phyloP scores from a whole-genome alignment of 1,284 basidiomycete species.

The Apiotrichum akiyoshidainum region DNA sequence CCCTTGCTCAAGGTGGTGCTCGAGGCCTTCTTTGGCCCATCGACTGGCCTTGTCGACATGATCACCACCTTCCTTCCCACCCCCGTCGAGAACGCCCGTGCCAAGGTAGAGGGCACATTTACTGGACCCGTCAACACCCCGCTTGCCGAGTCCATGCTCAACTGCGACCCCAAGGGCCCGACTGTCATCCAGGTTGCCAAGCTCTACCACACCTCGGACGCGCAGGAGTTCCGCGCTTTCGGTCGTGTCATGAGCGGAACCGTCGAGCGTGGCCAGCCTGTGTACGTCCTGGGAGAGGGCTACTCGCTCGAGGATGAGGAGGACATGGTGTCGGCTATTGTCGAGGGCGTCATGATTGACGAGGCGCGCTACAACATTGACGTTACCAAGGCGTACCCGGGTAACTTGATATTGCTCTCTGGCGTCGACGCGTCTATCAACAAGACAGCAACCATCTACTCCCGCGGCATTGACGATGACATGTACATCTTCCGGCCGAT shows the following conservation, averaged over 20 bases:
- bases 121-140: slow-evolving; percentile 79
- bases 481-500: slow-evolving; percentile 92
- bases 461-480: slow-evolving; percentile 66
- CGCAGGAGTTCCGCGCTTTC: slow-evolving; percentile 91
- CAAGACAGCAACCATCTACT: slow-evolving; percentile 88
- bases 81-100: slow-evolving; percentile 65
- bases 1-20: slow-evolving; percentile 90
- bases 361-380: slow-evolving; percentile 91
- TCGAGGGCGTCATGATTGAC: slow-evolving; percentile 84
- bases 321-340: slow-evolving; percentile 84
- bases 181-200: slow-evolving; percentile 91
- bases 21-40: slow-evolving; percentile 91
- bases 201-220: slow-evolving; percentile 92
- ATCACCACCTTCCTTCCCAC: slow-evolving; percentile 85
- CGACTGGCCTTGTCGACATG: slow-evolving; percentile 86
- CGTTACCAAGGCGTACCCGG: slow-evolving; percentile 80
- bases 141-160: slow-evolving; percentile 71
- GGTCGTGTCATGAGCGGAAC: slow-evolving; percentile 93
- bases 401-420: slow-evolving; percentile 86
- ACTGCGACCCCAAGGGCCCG: slow-evolving; percentile 78
- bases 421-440: slow-evolving; percentile 92
- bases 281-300: slow-evolving; percentile 96
- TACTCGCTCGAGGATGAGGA: slow-evolving; percentile 98
- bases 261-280: slow-evolving; percentile 70
- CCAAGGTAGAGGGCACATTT: slow-evolving; percentile 80